Evolutionary conservation across 2,329 filamentous ascomycete genomes (phyloP).

Genomic region (Arthroderma uncinatum): DNA sequence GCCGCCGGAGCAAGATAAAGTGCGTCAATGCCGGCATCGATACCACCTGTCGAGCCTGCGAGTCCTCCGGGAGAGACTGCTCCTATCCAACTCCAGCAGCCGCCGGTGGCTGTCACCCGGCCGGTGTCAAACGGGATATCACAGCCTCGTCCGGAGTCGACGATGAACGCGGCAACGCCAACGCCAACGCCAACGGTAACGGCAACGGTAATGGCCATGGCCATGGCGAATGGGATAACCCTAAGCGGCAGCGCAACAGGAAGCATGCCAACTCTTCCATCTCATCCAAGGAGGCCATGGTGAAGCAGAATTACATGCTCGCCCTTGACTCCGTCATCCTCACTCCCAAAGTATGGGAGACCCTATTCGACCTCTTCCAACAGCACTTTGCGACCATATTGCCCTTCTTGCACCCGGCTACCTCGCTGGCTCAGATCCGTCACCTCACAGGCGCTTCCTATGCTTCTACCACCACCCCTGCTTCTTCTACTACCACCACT

Average conservation of each 20-base stretch:
- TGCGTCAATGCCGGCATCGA: slow-evolving; percentile 67
- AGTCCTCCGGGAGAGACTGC: slow-evolving; percentile 60
- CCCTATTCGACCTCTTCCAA: slow-evolving; percentile 49
- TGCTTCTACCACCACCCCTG: slow-evolving; percentile 13
- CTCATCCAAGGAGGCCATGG: slow-evolving; percentile 22
- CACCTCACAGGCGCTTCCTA: slow-evolving; percentile 17
- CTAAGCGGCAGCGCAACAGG: slow-evolving; percentile 31
- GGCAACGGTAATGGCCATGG: neutral
- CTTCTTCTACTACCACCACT: neutral
- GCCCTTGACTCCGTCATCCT: slow-evolving; percentile 43
- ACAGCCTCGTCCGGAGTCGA: slow-evolving; percentile 24
- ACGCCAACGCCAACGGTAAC: slow-evolving; percentile 22
- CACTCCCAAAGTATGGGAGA: slow-evolving; percentile 46
- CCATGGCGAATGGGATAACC: slow-evolving; percentile 31
- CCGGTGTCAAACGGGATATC: slow-evolving; percentile 26
- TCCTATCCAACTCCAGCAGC: slow-evolving; percentile 48
- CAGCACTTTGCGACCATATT: slow-evolving; percentile 47
- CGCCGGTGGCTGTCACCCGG: slow-evolving; percentile 20
- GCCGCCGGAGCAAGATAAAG: slow-evolving; percentile 73
- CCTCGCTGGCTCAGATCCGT: slow-evolving; percentile 41
- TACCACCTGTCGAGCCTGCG: slow-evolving; percentile 63
- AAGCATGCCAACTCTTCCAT: slow-evolving; percentile 24
- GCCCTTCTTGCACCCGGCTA: slow-evolving; percentile 46
- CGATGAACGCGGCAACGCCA: slow-evolving; percentile 14
- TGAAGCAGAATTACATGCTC: slow-evolving; percentile 23